Conservation (phyloP, 2,329 filamentous ascomycete genomes). For the Colletotrichum shisoi region DNA sequence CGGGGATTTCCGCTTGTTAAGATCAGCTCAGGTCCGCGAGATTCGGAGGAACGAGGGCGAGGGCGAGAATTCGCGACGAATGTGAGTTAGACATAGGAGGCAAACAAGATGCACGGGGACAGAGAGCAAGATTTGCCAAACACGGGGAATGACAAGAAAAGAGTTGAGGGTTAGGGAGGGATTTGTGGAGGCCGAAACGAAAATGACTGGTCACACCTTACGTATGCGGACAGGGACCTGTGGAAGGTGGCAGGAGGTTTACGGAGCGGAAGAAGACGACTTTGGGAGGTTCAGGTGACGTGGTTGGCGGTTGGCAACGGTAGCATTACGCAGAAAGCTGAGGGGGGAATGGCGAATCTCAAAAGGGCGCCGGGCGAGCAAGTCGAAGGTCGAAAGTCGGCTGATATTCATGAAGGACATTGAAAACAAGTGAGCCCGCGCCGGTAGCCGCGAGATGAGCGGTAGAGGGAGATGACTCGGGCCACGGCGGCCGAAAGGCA, state of each 20-base stretch:
- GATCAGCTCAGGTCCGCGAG: slow-evolving; percentile 25
- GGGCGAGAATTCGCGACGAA: background rate
- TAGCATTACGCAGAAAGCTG: background rate
- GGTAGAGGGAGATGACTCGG: slow-evolving; percentile 28
- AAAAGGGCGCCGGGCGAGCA: slow-evolving; percentile 13
- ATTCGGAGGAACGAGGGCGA: slow-evolving; percentile 3
- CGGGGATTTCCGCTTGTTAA: slow-evolving; percentile 20
- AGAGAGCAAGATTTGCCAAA: slow-evolving; percentile 21
- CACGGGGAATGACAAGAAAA: slow-evolving; percentile 20
- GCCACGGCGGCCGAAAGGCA: slow-evolving; percentile 30
- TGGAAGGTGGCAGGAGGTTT: slow-evolving; percentile 22
- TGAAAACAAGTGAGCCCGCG: slow-evolving; percentile 21
- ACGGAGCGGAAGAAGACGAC: background rate
- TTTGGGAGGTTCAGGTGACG: slow-evolving; percentile 2
- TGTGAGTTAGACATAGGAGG: background rate
- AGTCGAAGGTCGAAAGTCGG: slow-evolving; percentile 25
- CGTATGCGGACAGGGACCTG: slow-evolving; percentile 20
- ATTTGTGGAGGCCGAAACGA: slow-evolving; percentile 33
- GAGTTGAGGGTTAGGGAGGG: slow-evolving; percentile 31
- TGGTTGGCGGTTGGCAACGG: background rate
- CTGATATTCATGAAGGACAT: slow-evolving; percentile 23
- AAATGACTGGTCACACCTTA: slow-evolving; percentile 39
- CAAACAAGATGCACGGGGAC: slow-evolving; percentile 21
- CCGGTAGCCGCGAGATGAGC: slow-evolving; percentile 27
- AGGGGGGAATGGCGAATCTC: background rate